Base-by-base conservation (phyloP, 805 yeast genomes). In the Zygosaccharomyces kombuchaensis region DNA sequence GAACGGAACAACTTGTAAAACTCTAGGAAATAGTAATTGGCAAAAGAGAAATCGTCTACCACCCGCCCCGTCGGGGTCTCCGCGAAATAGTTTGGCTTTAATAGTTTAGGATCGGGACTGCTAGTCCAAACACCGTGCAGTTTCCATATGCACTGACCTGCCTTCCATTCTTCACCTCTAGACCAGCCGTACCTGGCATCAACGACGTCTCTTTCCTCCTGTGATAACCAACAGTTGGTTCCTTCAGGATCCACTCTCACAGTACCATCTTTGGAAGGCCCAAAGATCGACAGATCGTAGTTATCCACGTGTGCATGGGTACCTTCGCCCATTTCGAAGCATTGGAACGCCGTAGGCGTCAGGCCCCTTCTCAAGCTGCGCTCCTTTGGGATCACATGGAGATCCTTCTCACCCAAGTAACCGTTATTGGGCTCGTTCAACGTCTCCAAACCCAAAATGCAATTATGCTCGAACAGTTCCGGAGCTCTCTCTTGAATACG, bases 391-490 rank as follows among this genome's bases (percentile, higher is more conserved):
- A 82, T 60, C 1, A 54, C 55, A 8, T 70, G 70, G 25, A 90
- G 64, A 58, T 86, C 74, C 3, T 67, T 66, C 40, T 74, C 73
- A 0, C 93, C 95, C 34, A 84, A 73, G 43, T 81, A 74, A 0
- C 97, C 97, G 42, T 71, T 61, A 55, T 79, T 84, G 6, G 96
- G 96, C 62, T 90, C 97, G 62, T 90, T 90, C 68, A 90, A 63
- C 40, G 85, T 75, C 66, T 90, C 97, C 46, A 87, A 71, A 2
- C 96, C 97, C n/a, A 75, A 73, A 7, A 64, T 32, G 37, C 62
- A 58, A 26, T 76, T 81, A 40, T 56, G 67, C 23, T 71, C 69
- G 40, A 76, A 67, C 36, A 81, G 57, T 9, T 70, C 69, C 0
- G 82, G 80, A 0, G 72, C 74, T 1, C 45, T 46, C 0, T 55